A percentile compares a stretch with the other conserved stretches of the same genome.
Conservation (phyloP, 2,329 filamentous ascomycete species). For the Westerdykella aurantiaca region DNA sequence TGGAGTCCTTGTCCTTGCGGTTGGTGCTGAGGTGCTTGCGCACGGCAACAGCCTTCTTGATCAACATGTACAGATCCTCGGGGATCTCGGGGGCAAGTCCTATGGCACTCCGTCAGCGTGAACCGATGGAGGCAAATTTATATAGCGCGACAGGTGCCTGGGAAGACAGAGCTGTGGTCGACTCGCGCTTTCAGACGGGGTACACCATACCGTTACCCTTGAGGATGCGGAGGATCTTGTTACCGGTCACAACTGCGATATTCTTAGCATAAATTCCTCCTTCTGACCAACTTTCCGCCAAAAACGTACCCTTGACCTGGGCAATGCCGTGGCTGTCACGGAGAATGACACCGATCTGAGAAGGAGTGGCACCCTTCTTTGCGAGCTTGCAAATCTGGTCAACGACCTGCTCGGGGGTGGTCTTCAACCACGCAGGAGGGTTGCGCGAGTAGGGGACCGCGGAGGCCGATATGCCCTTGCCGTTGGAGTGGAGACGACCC, state of each 20-base stretch:
- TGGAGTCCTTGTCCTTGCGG: constrained; percentile 99
- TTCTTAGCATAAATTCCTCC: constrained; percentile 8
- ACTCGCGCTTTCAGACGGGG: constrained; percentile 40
- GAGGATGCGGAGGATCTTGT: constrained; percentile 99
- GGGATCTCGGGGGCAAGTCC: constrained; percentile 97
- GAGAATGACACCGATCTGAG: constrained; percentile 97
- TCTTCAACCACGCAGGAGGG: constrained; percentile 94
- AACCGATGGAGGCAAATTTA: constrained; percentile 40
- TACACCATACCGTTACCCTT: constrained; percentile 87
- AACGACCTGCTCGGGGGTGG: constrained; percentile 94
- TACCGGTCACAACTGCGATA: constrained; percentile 59
- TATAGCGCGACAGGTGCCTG: constrained; percentile 40
- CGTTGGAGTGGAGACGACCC: constrained; percentile 98
- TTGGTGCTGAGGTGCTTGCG: constrained; percentile 99
- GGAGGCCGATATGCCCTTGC: constrained; percentile 97
- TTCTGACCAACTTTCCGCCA: constrained; percentile 1
- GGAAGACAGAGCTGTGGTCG: constrained; percentile 28
- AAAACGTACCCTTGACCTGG: constrained; percentile 82
- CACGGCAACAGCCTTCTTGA: constrained; percentile 93
- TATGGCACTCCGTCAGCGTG: constrained; percentile 43
- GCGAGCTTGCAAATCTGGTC: constrained; percentile 99
- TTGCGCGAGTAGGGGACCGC: constrained; percentile 95
- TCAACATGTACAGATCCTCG: constrained; percentile 99
- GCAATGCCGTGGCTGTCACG: constrained; percentile 97
- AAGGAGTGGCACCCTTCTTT: constrained; percentile 97